Evolutionary conservation across 345 rosid genomes (phyloP), one percentile per base, ranked within the genome.

Genomic region (Cochlearia excelsa): DNA sequence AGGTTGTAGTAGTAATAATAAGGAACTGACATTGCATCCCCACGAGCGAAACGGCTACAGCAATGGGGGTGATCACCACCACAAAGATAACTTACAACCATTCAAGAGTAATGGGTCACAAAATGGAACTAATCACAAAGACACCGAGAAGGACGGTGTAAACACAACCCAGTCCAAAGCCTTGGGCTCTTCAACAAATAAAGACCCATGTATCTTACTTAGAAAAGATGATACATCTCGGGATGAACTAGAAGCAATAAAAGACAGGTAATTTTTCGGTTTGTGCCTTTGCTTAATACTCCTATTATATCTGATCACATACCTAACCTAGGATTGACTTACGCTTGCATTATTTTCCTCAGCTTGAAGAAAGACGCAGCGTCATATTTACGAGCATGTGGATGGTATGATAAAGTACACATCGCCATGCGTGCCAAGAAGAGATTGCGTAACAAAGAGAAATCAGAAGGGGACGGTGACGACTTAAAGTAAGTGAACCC

Each of bases 301-400:
- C 41, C 0, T 2, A 4, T 61, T 56, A 37, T 46, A 33, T 59
- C n/a, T 50, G 27, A 51, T 43, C 11, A 30, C 44, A 57, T 46
- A 56, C 42, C 47, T 65, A 61, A 55, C 31, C 47, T 57, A 4
- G 53, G 40, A 16, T 16, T 16, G 23, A 16, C 23, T 16, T 16
- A 16, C 23, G 23, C 23, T 53, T 49, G 51, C 10, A 8, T 62
- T 16, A 16, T 41, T 63, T 23, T 37, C 64, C 49, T 49, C 87
- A 94, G 99, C 51, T 68, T 94, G 65, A 46, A 73, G 76, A 80
- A 79, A 54, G 74, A 90, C 49, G 88, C 90, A 39, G 66, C 69
- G 33, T 70, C 84, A 46, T 73, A 73, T 65, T 70, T 94, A 80
- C 77, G 54, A 71, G 70, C 87, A 7, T 85, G 86, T 30, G 92